Evolutionary conservation across 345 rosid genomes (phyloP).

Genomic region (Gossypium anomalum): DNA sequence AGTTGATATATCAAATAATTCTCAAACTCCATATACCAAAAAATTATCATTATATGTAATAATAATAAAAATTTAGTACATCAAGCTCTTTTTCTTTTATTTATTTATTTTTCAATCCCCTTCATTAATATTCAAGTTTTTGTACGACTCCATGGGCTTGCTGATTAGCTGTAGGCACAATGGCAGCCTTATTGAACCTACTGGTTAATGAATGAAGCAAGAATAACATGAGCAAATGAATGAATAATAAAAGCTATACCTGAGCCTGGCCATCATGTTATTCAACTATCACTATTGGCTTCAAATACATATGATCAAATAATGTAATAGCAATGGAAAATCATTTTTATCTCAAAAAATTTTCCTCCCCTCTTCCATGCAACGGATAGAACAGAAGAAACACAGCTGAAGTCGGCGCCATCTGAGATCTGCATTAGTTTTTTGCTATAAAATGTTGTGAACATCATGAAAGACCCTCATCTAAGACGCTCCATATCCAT

Average conservation of each 20-base stretch:
- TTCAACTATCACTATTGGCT: background rate
- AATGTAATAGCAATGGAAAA: conserved; percentile 8
- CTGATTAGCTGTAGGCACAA: background rate
- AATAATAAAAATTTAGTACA: too few species aligned
- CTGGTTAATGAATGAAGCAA: background rate
- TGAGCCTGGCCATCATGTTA: background rate
- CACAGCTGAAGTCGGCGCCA: background rate
- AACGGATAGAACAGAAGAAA: background rate
- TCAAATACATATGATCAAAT: conserved; percentile 4
- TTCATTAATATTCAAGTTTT: background rate
- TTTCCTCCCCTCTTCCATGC: background rate
- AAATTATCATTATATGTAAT: too few species aligned
- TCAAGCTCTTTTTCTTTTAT: background rate
- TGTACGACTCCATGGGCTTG: background rate
- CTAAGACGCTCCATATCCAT: conserved; percentile 59
- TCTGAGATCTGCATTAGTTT: background rate
- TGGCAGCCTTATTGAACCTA: background rate
- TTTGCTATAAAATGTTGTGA: background rate
- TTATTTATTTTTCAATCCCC: background rate
- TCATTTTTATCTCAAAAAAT: background rate
- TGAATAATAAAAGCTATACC: background rate
- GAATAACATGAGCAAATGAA: background rate
- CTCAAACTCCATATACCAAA: too few species aligned
- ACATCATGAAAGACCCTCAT: background rate
- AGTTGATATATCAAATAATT: too few species aligned